Base-by-base conservation (phyloP, 1,284 basidiomycete species). In the Spongispora temasekensis region DNA sequence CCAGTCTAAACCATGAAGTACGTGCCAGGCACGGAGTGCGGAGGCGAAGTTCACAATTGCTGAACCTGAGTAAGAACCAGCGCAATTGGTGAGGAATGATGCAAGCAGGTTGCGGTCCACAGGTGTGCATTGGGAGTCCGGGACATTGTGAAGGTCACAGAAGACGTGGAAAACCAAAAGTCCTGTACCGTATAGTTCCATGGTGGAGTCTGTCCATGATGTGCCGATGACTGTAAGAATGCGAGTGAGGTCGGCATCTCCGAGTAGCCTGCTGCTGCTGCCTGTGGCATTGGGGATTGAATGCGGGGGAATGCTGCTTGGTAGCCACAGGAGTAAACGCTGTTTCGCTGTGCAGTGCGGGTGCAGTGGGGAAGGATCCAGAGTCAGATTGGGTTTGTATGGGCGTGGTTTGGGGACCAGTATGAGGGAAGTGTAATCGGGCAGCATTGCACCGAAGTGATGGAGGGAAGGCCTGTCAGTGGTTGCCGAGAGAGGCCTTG, bases 21-120 rank as follows among this genome's bases (percentile, higher is more conserved):
- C n/a, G n/a, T n/a, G 78, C 77, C 77, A 78, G 0, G 77, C 77
- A 0, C 64, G 53, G 0, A 80, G 34, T 0, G 66, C 75, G 0
- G 59, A 64, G 0, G 72, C 17, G 32, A 77, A 80, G 62, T 77
- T 78, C 0, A 57, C 25, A 0, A 76, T 35, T 2, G 72, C 63
- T 0, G 55, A 61, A 0, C 68, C 66, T 0, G 69, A 56, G 19
- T 74, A 67, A 0, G 53, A 15, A 0, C 73, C 74, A 0, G 67
- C 67, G 3, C 61, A 60, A 28, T 53, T 63, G 0, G 73, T 30
- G 0, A 75, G 21, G 61, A 73, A 75, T 0, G 63, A 44, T 0
- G 35, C 6, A 8, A 40, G 35, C 10, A 40, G 35, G 35, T 40
- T 40, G 35, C 19, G 35, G 9, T 12, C 9, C 6, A 19, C 19